Conservation (phyloP, 1,284 basidiomycete genomes). For the Caloboletus inedulis region DNA sequence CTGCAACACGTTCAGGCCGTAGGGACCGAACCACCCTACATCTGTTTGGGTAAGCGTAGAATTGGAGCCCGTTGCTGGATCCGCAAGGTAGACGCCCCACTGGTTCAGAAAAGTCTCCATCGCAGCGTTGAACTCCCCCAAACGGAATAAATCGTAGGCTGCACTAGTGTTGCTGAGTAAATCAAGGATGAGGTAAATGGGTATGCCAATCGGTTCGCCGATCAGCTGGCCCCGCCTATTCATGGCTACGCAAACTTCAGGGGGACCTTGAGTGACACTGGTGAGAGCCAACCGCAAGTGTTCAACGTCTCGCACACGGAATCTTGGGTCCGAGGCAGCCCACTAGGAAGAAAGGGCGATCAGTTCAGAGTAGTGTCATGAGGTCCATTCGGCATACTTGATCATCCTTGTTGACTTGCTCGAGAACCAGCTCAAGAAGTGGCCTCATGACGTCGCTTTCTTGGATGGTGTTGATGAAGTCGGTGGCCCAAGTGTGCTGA, state of each 20-base stretch:
- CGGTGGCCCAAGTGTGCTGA: neutral
- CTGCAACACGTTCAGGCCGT: neutral
- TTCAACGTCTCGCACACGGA: slow-evolving; percentile 6
- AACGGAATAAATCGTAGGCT: slow-evolving; percentile 19
- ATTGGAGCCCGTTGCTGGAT: neutral
- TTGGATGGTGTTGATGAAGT: neutral
- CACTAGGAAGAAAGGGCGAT: neutral
- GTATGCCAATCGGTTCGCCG: slow-evolving; percentile 22
- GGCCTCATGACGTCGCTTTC: neutral
- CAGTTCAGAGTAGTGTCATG: neutral
- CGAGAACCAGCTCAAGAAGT: neutral
- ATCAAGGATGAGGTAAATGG: slow-evolving; percentile 21
- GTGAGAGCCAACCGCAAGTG: slow-evolving; percentile 13
- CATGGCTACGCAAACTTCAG: slow-evolving; percentile 3
- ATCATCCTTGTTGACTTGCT: slow-evolving; percentile 8
- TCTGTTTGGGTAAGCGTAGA: neutral
- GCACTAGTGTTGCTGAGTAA: slow-evolving; percentile 21
- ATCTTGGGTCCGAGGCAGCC: neutral
- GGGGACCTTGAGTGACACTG: slow-evolving; percentile 6
- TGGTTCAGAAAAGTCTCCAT: slow-evolving; percentile 10
- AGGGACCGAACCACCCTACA: neutral
- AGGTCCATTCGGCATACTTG: neutral
- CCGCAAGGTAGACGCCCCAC: slow-evolving; percentile 11
- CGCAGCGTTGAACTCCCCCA: slow-evolving; percentile 21
- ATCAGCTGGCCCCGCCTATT: slow-evolving; percentile 5